Percentiles rank a stretch among this genome's conserved stretches.
phyloP scores from a whole-genome alignment of 2,329 filamentous ascomycete genomes.

The Cladosporium sp. region DNA sequence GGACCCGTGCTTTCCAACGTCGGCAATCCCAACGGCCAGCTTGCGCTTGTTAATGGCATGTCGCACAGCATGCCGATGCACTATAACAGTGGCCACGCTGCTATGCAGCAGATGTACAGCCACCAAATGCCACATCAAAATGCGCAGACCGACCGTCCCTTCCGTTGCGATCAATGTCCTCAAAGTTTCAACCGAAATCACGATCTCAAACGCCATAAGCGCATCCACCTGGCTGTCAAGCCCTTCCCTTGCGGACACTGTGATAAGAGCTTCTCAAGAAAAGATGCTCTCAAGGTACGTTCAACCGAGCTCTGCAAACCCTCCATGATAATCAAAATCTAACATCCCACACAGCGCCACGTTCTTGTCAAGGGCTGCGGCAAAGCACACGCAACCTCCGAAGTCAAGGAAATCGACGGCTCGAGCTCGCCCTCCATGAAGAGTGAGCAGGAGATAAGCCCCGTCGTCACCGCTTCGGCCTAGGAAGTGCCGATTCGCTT shows the following conservation, averaged over 20 bases:
- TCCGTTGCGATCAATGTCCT: slow-evolving; percentile 89
- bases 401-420: slow-evolving; percentile 39
- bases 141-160: slow-evolving; percentile 75
- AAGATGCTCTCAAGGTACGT: slow-evolving; percentile 92
- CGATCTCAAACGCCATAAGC: slow-evolving; percentile 91
- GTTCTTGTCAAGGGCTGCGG: slow-evolving; percentile 69
- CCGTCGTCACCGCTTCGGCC: slow-evolving; percentile 32
- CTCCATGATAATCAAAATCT: slow-evolving; percentile 21
- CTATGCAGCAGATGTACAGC: slow-evolving; percentile 66
- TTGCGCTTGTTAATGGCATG: slow-evolving; percentile 65
- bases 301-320: not conserved
- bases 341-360: slow-evolving; percentile 54
- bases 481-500: slow-evolving; percentile 16
- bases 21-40: slow-evolving; percentile 68
- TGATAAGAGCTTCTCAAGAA: slow-evolving; percentile 94
- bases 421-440: slow-evolving; percentile 37
- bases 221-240: slow-evolving; percentile 93
- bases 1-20: slow-evolving; percentile 77
- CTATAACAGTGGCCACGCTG: slow-evolving; percentile 63
- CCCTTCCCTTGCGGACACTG: slow-evolving; percentile 89
- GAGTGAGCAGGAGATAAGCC: slow-evolving; percentile 36
- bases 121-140: slow-evolving; percentile 51
- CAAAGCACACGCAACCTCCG: slow-evolving; percentile 44
- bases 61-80: slow-evolving; percentile 53
- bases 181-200: slow-evolving; percentile 97